Evolutionary conservation across 192 early-diverging fungal genomes (phyloP).

Genomic region (Coemansia sp.): DNA sequence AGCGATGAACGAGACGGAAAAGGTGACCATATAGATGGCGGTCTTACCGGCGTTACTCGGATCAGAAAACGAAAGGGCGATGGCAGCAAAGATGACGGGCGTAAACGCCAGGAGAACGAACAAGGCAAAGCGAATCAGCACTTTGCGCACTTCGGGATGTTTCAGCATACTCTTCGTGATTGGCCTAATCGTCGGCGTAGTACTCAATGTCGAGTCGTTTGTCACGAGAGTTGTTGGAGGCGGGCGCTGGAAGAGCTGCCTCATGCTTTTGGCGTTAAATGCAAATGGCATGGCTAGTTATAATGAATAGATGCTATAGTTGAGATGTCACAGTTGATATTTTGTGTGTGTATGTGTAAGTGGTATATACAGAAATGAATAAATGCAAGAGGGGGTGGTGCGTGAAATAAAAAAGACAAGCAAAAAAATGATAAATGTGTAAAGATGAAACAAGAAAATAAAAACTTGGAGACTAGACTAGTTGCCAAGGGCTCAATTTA

Average conservation of each 20-base stretch:
- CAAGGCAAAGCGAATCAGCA: conserved; percentile 7
- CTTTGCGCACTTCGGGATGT: conserved; percentile 13
- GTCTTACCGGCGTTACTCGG: conserved; percentile 24
- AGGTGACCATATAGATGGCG: conserved; percentile 34
- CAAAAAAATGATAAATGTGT: neutral
- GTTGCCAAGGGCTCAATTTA: neutral
- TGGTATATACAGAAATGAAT: conserved; percentile 11
- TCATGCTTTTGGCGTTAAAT: neutral
- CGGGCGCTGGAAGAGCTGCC: conserved; percentile 4
- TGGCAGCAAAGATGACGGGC: conserved; percentile 39
- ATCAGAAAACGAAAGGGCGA: conserved; percentile 34
- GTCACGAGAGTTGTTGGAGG: neutral
- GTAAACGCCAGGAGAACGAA: conserved; percentile 23
- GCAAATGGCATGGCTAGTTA: conserved; percentile 3
- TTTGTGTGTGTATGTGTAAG: neutral
- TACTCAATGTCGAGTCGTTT: neutral
- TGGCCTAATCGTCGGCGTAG: conserved; percentile 12
- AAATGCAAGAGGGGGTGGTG: neutral
- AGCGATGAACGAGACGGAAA: conserved; percentile 26
- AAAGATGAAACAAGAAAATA: neutral
- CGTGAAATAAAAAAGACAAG: conserved; percentile 1
- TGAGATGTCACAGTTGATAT: neutral
- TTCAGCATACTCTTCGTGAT: neutral
- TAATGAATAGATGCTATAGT: conserved; percentile 1
- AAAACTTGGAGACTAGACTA: neutral